A percentile compares a stretch with the other conserved stretches of the same genome.
phyloP scores from a whole-genome alignment of 2,329 filamentous ascomycete genomes.

The Paraphaeosphaeria sporulosa region DNA sequence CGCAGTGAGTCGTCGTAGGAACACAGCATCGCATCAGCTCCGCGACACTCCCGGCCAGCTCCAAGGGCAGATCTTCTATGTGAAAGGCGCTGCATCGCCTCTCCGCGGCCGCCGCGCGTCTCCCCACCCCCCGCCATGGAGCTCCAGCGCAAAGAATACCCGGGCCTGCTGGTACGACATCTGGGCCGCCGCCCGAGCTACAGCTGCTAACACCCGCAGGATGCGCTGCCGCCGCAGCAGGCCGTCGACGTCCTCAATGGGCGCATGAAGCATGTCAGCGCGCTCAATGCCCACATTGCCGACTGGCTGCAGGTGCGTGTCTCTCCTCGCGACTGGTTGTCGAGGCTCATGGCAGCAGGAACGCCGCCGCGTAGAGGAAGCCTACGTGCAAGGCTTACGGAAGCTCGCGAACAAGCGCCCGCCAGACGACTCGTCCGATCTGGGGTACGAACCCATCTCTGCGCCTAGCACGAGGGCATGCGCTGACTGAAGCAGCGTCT shows the following conservation, averaged over 20 bases:
- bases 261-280: constrained; percentile 84
- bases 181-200: constrained; percentile 23
- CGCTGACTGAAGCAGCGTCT: constrained; percentile 69
- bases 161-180: constrained; percentile 83
- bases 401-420: constrained; percentile 79
- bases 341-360: constrained; percentile 67
- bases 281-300: constrained; percentile 88
- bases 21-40: constrained; percentile 32
- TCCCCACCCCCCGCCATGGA: constrained; percentile 54
- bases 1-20: constrained; percentile 24
- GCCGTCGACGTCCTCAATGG: constrained; percentile 85
- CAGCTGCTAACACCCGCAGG: constrained; percentile 61
- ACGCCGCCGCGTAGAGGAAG: constrained; percentile 88
- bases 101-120: constrained; percentile 38
- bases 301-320: constrained; percentile 91
- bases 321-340: constrained; percentile 12
- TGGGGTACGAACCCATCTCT: constrained; percentile 72
- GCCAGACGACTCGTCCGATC: constrained; percentile 77
- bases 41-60: constrained; percentile 38
- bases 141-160: constrained; percentile 88
- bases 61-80: constrained; percentile 37
- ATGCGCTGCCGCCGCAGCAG: constrained; percentile 79
- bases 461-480: background rate
- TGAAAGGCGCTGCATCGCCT: constrained; percentile 30
- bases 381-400: constrained; percentile 81